Percentiles rank a stretch among this genome's conserved stretches.
phyloP scores from a whole-genome alignment of 768 basidiomycete genomes.

The Pleurotus giganteus region DNA sequence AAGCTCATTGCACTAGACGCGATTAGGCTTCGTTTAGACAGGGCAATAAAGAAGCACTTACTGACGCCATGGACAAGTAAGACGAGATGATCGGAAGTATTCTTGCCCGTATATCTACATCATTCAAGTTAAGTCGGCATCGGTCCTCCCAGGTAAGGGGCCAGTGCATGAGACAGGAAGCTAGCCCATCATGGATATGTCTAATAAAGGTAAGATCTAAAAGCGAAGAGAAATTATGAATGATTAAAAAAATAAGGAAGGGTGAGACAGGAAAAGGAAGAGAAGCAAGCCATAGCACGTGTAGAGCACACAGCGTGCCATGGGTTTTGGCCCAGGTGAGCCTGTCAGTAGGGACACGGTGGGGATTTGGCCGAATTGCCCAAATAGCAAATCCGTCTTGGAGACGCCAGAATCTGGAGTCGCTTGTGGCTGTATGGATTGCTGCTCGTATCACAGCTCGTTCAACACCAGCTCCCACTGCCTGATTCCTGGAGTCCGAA shows the following conservation, averaged over 20 bases:
- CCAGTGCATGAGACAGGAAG: neutral
- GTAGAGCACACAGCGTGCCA: constrained; percentile 1
- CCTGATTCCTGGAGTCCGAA: neutral
- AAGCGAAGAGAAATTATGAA: neutral
- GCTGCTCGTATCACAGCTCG: neutral
- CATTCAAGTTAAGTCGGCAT: neutral
- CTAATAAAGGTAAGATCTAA: neutral
- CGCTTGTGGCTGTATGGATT: neutral
- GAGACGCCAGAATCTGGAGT: neutral
- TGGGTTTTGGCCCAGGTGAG: neutral
- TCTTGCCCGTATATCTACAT: neutral
- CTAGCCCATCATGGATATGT: neutral
- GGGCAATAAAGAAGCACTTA: no score
- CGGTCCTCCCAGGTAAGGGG: neutral
- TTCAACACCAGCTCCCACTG: neutral
- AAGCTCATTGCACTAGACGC: neutral
- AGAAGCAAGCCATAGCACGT: neutral
- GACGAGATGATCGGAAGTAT: no score
- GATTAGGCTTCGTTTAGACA: neutral
- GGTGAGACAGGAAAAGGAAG: neutral
- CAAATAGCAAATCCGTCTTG: neutral
- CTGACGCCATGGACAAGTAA: no score
- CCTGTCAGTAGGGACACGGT: neutral
- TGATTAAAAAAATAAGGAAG: neutral
- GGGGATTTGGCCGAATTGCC: neutral